Evolutionary conservation across 768 basidiomycete species (phyloP), one percentile per base, ranked within the genome.

Genomic region (Kockovaella imperatae): DNA sequence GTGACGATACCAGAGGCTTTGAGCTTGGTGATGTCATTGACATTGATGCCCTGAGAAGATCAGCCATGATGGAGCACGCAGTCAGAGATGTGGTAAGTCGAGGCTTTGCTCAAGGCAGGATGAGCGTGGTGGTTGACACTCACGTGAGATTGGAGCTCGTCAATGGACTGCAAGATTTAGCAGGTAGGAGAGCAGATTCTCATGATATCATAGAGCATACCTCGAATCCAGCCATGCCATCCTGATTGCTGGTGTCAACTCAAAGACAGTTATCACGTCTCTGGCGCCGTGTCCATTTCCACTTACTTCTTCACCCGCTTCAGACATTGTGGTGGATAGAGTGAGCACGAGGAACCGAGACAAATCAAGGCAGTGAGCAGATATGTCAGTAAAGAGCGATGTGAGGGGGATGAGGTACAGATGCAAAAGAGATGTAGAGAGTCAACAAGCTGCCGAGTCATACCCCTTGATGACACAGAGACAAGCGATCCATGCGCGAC

Each of bases 21-120:
- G 53, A 96, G 80, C 73, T 96, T 96, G 42, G 84, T 69, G 48
- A 96, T 95, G 67, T 96, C 91, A 75, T 93, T 88, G 23, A 89
- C 82, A 56, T 90, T 93, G 70, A 93, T 91, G 13, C 90, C 89
- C 89, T 93, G 57, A 6, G 13, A 11, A 11, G 10, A 39, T 39
- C 30, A 20, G 31, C 40, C 29, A 44, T 35, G 23, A 35, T 26
- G 15, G 17, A 8, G 15, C 4, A 34, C 25, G 8, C 11, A 1
- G 18, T 47, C n/a, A n/a, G n/a, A n/a, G n/a, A 32, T 32, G 31
- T 10, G 31, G n/a, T 32, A 32, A 32, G n/a, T 10, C 31, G 31
- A 32, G 31, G 10, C 31, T 34, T 35, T 30, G 20, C 18, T 1
- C 15, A 2, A n/a, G 2, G 31, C 17, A 4, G 45, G 17, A 25